phyloP scores from a whole-genome alignment of 495 filamentous ascomycete genomes.

The Immersiella caudata region DNA sequence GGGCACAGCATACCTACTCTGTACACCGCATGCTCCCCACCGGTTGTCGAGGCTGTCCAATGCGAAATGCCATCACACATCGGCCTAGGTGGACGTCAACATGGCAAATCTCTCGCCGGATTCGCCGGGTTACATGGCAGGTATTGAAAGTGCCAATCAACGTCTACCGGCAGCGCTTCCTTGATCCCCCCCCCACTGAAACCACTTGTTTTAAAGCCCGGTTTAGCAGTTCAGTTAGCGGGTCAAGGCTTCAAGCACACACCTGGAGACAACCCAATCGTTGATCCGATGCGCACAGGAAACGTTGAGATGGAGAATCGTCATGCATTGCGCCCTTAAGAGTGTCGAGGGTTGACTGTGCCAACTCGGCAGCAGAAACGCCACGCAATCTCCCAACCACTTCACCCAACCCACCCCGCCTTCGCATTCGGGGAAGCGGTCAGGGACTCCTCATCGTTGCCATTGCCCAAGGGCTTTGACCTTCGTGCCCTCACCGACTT shows the following conservation, averaged over 20 bases:
- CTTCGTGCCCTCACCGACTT: neutral
- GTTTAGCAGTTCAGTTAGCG: slow-evolving; percentile 8
- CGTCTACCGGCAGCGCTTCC: neutral
- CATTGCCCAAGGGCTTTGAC: slow-evolving; percentile 10
- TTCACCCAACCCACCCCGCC: slow-evolving; percentile 24
- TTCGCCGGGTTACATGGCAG: neutral
- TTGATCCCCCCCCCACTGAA: slow-evolving; percentile 2
- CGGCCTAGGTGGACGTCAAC: neutral
- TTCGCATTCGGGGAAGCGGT: slow-evolving; percentile 1
- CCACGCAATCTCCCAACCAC: slow-evolving; percentile 15
- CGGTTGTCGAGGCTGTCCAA: neutral
- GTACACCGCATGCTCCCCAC: slow-evolving; percentile 2
- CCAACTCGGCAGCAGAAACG: neutral
- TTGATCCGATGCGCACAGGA: neutral
- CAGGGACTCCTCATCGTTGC: neutral
- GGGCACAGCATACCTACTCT: neutral
- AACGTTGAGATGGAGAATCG: neutral
- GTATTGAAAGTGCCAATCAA: neutral
- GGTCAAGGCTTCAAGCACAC: neutral
- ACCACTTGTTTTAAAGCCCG: slow-evolving; percentile 5
- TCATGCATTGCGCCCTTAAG: neutral
- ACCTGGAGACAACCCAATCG: neutral
- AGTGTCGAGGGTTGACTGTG: neutral
- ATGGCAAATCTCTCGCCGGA: neutral
- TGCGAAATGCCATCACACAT: neutral